A percentile compares a stretch with the other conserved stretches of the same genome.
Evolutionary conservation across 169 alveolate genomes (phyloP).

Genomic region (Plasmodium ovale): DNA sequence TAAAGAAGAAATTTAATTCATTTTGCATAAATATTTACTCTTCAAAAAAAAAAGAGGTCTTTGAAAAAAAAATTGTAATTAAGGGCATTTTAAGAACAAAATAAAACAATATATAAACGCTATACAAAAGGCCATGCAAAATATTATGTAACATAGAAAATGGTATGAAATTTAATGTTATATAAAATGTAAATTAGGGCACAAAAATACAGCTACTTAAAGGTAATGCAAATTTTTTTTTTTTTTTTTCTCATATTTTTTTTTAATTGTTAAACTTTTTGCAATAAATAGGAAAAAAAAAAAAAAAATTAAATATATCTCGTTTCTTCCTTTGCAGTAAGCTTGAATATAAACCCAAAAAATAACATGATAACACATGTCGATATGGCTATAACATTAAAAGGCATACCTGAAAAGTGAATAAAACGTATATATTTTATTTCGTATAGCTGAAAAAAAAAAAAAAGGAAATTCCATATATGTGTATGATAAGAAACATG

Average conservation of each 20-base stretch:
- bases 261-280: constrained; percentile 34
- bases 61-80: constrained; percentile 22
- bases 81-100: constrained; percentile 12
- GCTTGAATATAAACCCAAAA: constrained; percentile 74
- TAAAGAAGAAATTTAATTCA: no score
- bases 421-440: neutral
- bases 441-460: neutral
- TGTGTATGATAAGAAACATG: neutral
- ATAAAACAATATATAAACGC: no score
- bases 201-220: constrained; percentile 5
- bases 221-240: neutral
- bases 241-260: neutral
- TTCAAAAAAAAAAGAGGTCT: neutral
- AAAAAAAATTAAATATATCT: constrained; percentile 53
- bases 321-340: constrained; percentile 71
- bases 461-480: neutral
- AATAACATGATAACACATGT: constrained; percentile 67
- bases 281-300: neutral
- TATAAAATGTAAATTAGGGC: no score
- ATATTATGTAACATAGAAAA: neutral
- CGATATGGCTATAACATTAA: constrained; percentile 72
- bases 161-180: no score
- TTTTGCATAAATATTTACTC: neutral
- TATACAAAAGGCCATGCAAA: constrained; percentile 5
- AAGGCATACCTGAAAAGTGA: constrained; percentile 73